These are phyloP conservation scores for Starmerella roubikii DNA, from an alignment of 805 yeast genomes.

Conservation along the genomic window DNA sequence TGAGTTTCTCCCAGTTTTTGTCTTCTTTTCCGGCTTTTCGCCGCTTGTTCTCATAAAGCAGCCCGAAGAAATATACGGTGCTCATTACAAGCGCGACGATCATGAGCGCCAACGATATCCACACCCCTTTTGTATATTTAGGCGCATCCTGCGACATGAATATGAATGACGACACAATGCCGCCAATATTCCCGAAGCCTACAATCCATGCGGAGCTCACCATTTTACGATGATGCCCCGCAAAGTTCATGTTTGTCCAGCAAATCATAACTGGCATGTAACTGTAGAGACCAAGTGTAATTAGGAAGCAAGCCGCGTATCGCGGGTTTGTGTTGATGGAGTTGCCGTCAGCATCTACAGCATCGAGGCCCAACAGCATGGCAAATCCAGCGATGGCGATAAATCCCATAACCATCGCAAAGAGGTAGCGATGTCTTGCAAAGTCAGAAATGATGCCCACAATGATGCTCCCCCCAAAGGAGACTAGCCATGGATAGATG, in stretches of 20 bases:
- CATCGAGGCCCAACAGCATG: slow-evolving; percentile 36
- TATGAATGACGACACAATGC: slow-evolving; percentile 48
- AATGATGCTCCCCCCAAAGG: slow-evolving; percentile 53
- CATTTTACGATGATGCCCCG: slow-evolving; percentile 49
- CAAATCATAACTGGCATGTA: slow-evolving; percentile 59
- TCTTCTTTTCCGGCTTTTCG: slow-evolving; percentile 20
- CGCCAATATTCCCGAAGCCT: slow-evolving; percentile 65
- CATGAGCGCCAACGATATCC: slow-evolving; percentile 37
- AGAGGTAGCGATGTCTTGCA: slow-evolving; percentile 28
- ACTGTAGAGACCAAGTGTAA: slow-evolving; percentile 45
- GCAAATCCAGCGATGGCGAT: slow-evolving; percentile 41
- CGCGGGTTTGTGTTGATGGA: slow-evolving; percentile 30
- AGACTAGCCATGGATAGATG: slow-evolving; percentile 72
- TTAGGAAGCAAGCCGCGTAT: slow-evolving; percentile 52
- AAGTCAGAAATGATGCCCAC: slow-evolving; percentile 53
- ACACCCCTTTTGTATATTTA: slow-evolving; percentile 41
- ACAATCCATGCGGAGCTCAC: slow-evolving; percentile 48
- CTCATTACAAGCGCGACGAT: slow-evolving; percentile 31
- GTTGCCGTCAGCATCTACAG: too few relatives aligned
- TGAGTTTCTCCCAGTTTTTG: slow-evolving; percentile 18
- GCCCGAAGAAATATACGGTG: slow-evolving; percentile 27
- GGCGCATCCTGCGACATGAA: slow-evolving; percentile 47
- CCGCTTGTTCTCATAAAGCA: slow-evolving; percentile 22
- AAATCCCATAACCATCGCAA: slow-evolving; percentile 17
- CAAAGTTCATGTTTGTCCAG: slow-evolving; percentile 49